Evolutionary conservation across 495 filamentous ascomycete genomes (phyloP).

Genomic region (Penicillium fimorum): DNA sequence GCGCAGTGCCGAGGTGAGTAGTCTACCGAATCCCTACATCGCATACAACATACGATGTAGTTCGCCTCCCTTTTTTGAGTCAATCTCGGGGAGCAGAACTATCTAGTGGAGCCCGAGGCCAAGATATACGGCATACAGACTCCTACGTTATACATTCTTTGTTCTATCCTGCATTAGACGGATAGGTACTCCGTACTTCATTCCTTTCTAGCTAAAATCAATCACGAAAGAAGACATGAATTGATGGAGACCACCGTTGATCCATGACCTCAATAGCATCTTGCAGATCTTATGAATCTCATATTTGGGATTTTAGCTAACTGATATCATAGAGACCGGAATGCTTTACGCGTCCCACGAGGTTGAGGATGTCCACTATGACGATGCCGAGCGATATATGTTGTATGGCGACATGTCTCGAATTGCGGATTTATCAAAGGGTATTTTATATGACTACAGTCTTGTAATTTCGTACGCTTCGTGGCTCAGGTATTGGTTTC

Average conservation of each 20-base stretch:
- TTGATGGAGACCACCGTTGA: neutral
- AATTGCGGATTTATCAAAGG: neutral
- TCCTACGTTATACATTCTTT: neutral
- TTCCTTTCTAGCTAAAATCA: neutral
- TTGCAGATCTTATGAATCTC: neutral
- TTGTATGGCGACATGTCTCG: neutral
- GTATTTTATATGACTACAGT: neutral
- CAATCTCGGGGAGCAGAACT: neutral
- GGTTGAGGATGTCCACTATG: neutral
- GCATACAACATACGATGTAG: neutral
- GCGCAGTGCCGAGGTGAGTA: neutral
- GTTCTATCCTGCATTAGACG: neutral
- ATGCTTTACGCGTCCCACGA: neutral
- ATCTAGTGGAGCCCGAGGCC: neutral
- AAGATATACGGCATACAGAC: neutral
- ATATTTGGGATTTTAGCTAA: neutral
- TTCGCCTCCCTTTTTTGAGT: slow-evolving; percentile 4
- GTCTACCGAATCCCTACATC: neutral
- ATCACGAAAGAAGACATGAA: neutral
- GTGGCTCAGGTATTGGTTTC: neutral
- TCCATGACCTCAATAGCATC: neutral
- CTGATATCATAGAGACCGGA: neutral
- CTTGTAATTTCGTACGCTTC: neutral
- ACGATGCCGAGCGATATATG: neutral
- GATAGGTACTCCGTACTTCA: neutral